Percentiles rank a stretch among this genome's conserved stretches.
Evolutionary conservation across 495 filamentous ascomycete genomes (phyloP).

Genomic region (Podospora conica): DNA sequence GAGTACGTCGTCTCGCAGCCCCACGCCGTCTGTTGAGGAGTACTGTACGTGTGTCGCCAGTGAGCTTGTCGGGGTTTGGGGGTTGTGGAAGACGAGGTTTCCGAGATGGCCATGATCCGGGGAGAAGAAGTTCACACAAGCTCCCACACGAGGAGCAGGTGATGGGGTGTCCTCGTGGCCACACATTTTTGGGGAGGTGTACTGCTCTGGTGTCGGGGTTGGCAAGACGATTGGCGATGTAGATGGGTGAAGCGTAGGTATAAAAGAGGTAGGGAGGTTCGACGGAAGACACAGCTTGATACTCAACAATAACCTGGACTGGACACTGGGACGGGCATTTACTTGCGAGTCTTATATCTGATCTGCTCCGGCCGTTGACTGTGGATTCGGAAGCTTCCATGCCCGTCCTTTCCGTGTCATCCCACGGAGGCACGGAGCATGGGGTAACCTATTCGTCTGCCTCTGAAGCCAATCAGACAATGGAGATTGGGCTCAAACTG

Average conservation of each 20-base stretch:
- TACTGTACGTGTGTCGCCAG: conserved; percentile 29
- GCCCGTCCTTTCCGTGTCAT: no score
- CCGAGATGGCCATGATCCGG: conserved; percentile 11
- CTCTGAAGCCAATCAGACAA: conserved; percentile 9
- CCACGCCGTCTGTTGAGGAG: conserved; percentile 1
- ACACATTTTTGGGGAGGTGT: conserved; percentile 22
- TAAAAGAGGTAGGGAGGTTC: neutral
- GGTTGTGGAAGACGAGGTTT: conserved; percentile 30
- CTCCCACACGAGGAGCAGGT: conserved; percentile 22
- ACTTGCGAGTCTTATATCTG: no score
- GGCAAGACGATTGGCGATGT: neutral
- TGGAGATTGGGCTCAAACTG: conserved; percentile 20
- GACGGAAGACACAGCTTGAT: no score
- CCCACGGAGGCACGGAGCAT: neutral
- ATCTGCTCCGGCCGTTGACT: neutral
- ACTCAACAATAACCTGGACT: no score
- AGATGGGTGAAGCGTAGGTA: no score
- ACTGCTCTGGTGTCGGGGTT: neutral
- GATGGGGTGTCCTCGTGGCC: conserved; percentile 20
- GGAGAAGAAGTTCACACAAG: conserved; percentile 26
- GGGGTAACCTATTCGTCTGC: neutral
- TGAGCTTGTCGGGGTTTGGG: conserved; percentile 16
- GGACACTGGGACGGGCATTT: no score
- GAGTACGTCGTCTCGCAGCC: conserved; percentile 11
- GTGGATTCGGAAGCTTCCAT: neutral